Evolutionary conservation across 2,329 filamentous ascomycete genomes (phyloP).

Genomic region (Zymoseptoria pseudotritici): DNA sequence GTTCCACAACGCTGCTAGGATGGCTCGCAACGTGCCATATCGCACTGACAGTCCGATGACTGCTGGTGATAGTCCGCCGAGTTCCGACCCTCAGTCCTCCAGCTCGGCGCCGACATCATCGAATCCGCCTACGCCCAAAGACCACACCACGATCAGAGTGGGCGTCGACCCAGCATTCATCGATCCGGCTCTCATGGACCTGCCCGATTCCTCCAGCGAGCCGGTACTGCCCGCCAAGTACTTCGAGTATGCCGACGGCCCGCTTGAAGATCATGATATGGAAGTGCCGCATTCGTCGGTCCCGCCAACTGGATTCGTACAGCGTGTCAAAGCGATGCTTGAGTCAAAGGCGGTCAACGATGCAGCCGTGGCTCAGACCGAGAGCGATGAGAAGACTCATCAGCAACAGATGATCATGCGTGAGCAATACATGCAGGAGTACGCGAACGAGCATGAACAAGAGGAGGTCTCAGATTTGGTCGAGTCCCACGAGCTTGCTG

Average conservation of each 20-base stretch:
- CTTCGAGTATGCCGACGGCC: conserved; percentile 28
- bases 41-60: conserved; percentile 31
- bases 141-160: conserved; percentile 31
- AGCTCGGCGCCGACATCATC: conserved; percentile 32
- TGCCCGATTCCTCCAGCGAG: conserved; percentile 30
- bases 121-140: conserved; percentile 36
- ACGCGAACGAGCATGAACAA: conserved; percentile 15
- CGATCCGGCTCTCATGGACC: conserved; percentile 27
- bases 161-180: conserved; percentile 30
- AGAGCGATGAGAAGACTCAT: conserved; percentile 14
- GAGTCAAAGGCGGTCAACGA: conserved; percentile 33
- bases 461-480: conserved; percentile 17
- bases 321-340: conserved; percentile 36
- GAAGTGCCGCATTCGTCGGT: conserved; percentile 26
- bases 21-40: conserved; percentile 25
- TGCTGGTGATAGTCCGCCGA: conserved; percentile 33
- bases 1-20: conserved; percentile 29
- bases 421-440: conserved; percentile 10
- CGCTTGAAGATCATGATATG: conserved; percentile 28
- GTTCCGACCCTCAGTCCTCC: conserved; percentile 38
- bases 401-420: conserved; percentile 6
- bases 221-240: conserved; percentile 30
- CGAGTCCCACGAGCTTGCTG: conserved; percentile 27
- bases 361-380: conserved; percentile 12
- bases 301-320: conserved; percentile 34